Evolutionary conservation across 2,329 filamentous ascomycete genomes (phyloP).

Genomic region (Dactylonectria macrodidyma): DNA sequence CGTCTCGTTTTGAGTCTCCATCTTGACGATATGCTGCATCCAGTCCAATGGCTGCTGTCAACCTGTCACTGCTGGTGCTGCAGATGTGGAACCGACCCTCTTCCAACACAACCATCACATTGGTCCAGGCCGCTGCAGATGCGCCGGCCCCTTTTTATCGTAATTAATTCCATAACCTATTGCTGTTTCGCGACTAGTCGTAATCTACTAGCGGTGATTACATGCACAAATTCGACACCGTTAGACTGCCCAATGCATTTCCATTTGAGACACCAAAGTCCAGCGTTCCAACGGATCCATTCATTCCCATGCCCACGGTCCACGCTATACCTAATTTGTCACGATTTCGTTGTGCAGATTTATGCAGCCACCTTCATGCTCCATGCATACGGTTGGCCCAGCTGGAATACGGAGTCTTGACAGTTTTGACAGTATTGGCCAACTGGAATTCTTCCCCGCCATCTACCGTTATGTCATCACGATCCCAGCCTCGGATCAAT

Average conservation of each 20-base stretch:
- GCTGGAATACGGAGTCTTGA: not conserved
- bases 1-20: not conserved
- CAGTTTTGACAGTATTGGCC: not conserved
- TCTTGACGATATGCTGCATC: not conserved
- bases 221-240: not conserved
- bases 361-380: not conserved
- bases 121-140: not conserved
- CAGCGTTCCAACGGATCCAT: no score
- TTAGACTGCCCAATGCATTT: no score
- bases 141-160: not conserved
- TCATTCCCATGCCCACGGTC: not conserved
- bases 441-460: not conserved
- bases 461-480: not conserved
- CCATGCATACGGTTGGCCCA: not conserved
- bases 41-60: not conserved
- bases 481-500: no score
- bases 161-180: not conserved
- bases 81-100: not conserved
- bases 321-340: not conserved
- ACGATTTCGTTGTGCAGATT: not conserved
- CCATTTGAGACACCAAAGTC: no score
- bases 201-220: not conserved
- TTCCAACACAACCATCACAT: not conserved
- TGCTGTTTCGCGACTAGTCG: constrained; percentile 9
- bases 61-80: not conserved